Base-by-base conservation (phyloP, 257 asterid species). In the Petrea volubilis region DNA sequence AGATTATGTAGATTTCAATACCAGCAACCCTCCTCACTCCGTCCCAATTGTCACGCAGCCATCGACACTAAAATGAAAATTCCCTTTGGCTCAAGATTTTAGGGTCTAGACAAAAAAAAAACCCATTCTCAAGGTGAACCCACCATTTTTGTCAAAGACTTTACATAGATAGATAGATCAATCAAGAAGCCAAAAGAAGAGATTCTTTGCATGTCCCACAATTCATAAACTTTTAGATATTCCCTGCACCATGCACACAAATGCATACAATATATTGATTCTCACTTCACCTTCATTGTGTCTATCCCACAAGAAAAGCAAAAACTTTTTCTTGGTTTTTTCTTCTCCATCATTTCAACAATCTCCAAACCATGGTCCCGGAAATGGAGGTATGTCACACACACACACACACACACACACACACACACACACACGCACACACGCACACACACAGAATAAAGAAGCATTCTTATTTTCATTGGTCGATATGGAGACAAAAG, bases 171-270 rank as follows among this genome's bases (percentile, higher is more conserved):
- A 38, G 64, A 58, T 1, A 12, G 23, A 0, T 43, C 11, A 38
- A 38, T 2, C 27, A 34, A 31, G 33, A 55, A 43, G 28, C 49
- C 62, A 60, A 70, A 74, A 83, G 67, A 18, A 38, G 78, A 75
- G 83, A 88, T 88, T 84, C 89, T 76, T 86, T 84, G 55, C 87
- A 83, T 82, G 88, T 72, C 88, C 92, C 92, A 79, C 90, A 74
- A 61, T 81, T 79, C 77, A 70, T 23, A 43, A 33, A 55, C 87
- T 86, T 82, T 82, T 38, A 67, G 74, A 79, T 88, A 84, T 88
- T 84, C 96, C 83, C 46, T 79, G 70, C 74, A 74, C 43, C 6
- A 5, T 38, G 38, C 7, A 31, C 38, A 31, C 71, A 72, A 64
- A 65, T 67, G 70, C 55, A 59, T 71, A 74, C 79, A 86, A 77